Conservation (phyloP, 371 early-diverging fungal genomes). For the Umbelopsis sp. region DNA sequence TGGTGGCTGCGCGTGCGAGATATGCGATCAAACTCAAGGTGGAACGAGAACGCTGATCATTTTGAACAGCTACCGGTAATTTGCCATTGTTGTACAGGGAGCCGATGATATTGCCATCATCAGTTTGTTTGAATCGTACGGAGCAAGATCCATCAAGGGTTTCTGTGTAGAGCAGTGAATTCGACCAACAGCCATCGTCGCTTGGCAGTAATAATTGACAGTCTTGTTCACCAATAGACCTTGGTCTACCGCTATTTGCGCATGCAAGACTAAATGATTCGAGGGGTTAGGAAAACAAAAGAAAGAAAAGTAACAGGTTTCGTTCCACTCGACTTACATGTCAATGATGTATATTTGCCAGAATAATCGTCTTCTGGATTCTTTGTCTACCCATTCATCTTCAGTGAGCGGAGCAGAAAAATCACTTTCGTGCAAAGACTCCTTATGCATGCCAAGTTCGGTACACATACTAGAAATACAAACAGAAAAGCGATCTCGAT, state of each 20-base stretch:
- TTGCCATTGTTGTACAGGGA: constrained; percentile 6
- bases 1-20: constrained; percentile 34
- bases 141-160: constrained; percentile 32
- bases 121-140: constrained; percentile 26
- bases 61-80: background rate
- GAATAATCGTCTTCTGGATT: constrained; percentile 53
- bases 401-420: constrained; percentile 20
- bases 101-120: background rate
- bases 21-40: constrained; percentile 34
- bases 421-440: constrained; percentile 34
- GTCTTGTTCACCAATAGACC: constrained; percentile 57
- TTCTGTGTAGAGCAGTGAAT: constrained; percentile 45
- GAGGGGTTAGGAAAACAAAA: background rate
- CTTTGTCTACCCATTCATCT: constrained; percentile 51
- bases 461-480: constrained; percentile 49
- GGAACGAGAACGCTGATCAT: background rate
- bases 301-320: no score
- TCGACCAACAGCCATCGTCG: constrained; percentile 54
- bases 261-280: constrained; percentile 35
- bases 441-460: constrained; percentile 57
- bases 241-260: constrained; percentile 58
- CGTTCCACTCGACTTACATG: constrained; percentile 26
- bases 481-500: background rate
- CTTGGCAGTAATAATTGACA: constrained; percentile 57
- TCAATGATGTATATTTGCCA: constrained; percentile 55